Percentiles rank a stretch among this genome's conserved stretches.
Evolutionary conservation across 805 yeast species (phyloP).

Genomic region (Pichia sporocuriosa): DNA sequence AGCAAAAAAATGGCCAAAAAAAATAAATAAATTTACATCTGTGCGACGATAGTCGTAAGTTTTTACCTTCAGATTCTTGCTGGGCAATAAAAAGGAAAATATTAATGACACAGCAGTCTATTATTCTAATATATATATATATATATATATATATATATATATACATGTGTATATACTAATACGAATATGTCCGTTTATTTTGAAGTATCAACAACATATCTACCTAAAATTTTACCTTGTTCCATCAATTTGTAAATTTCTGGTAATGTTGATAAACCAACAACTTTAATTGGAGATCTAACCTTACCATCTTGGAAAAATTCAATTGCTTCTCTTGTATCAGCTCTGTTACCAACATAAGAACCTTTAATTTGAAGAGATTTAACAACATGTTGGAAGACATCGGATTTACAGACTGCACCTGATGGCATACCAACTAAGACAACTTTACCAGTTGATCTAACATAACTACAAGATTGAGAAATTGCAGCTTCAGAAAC

Average conservation of each 20-base stretch:
- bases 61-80: no score
- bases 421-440: conserved; percentile 59
- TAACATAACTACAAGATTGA: conserved; percentile 36
- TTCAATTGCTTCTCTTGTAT: conserved; percentile 51
- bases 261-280: conserved; percentile 45
- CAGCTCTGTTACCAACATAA: conserved; percentile 57
- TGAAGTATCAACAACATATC: conserved; percentile 57
- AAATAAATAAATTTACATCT: no score
- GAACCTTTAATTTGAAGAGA: conserved; percentile 50
- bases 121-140: no score
- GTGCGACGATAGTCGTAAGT: no score
- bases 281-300: conserved; percentile 48
- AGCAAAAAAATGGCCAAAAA: no score
- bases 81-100: no score
- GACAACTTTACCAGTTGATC: conserved; percentile 52
- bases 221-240: conserved; percentile 55
- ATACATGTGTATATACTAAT: no score
- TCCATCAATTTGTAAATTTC: conserved; percentile 48
- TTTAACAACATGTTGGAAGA: conserved; percentile 49
- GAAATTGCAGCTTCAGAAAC: conserved; percentile 44
- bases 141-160: no score
- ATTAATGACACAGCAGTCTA: no score
- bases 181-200: no score
- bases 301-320: conserved; percentile 47
- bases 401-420: conserved; percentile 45